Conservation (phyloP, 2,329 filamentous ascomycete genomes). For the Neopestalotiopsis sp. region DNA sequence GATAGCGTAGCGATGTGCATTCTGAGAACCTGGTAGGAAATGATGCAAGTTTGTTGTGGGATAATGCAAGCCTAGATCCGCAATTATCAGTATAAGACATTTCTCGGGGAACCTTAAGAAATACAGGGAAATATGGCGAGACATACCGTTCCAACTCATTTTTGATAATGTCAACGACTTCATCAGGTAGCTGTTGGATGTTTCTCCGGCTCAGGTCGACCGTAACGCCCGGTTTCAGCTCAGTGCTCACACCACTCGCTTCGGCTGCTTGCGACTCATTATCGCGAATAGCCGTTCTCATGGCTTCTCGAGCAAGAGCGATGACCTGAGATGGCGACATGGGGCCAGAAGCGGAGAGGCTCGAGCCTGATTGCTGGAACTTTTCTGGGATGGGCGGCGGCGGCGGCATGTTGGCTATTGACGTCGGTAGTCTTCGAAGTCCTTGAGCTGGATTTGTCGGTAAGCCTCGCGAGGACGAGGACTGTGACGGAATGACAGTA, state of each 20-base stretch:
- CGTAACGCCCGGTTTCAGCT: constrained; percentile 73
- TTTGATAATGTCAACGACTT: constrained; percentile 77
- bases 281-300: constrained; percentile 70
- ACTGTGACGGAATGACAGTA: constrained; percentile 33
- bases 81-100: constrained; percentile 26
- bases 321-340: constrained; percentile 70
- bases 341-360: constrained; percentile 55
- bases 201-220: constrained; percentile 79
- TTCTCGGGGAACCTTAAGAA: neutral
- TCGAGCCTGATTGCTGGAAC: constrained; percentile 46
- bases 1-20: constrained; percentile 78
- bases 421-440: constrained; percentile 33
- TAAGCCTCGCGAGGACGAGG: constrained; percentile 35
- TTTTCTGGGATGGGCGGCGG: constrained; percentile 57
- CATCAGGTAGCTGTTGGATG: constrained; percentile 73
- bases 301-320: constrained; percentile 68
- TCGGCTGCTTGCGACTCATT: constrained; percentile 68
- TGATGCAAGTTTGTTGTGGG: constrained; percentile 77
- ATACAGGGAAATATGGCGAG: neutral
- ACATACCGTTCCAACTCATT: constrained; percentile 73
- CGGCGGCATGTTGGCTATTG: constrained; percentile 39
- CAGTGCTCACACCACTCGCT: constrained; percentile 62
- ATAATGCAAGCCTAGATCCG: constrained; percentile 70
- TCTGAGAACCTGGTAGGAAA: constrained; percentile 75
- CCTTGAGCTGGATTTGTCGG: constrained; percentile 34